Conservation (phyloP, 2,329 filamentous ascomycete genomes). For the Alternaria viburni region DNA sequence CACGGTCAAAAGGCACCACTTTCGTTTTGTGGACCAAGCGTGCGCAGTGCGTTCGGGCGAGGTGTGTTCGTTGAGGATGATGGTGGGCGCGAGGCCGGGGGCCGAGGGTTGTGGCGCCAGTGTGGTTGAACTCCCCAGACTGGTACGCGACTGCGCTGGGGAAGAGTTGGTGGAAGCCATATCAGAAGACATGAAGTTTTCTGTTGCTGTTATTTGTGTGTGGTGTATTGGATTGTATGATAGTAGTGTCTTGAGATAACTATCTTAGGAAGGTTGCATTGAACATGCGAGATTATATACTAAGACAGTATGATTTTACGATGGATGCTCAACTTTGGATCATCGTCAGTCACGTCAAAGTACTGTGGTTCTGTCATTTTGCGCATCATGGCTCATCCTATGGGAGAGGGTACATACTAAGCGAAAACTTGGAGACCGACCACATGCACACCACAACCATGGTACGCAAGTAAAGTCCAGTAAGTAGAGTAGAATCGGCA, state of each 20-base stretch:
- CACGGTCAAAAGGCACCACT: slow-evolving; percentile 60
- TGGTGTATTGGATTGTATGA: background rate
- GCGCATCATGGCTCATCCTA: background rate
- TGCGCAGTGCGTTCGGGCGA: slow-evolving; percentile 49
- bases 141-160: background rate
- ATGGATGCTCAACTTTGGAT: background rate
- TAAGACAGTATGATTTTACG: background rate
- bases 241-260: background rate
- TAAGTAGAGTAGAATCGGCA: background rate
- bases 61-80: background rate
- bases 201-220: background rate
- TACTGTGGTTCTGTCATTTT: background rate
- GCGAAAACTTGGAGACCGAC: background rate
- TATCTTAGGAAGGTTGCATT: background rate
- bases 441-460: background rate
- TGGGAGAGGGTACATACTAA: background rate
- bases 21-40: slow-evolving; percentile 55
- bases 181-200: background rate
- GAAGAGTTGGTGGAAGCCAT: background rate
- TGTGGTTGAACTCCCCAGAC: background rate
- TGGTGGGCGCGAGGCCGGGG: background rate
- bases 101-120: background rate
- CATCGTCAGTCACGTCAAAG: background rate
- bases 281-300: background rate
- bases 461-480: background rate